Percentiles rank a stretch among this genome's conserved stretches.
phyloP scores from a whole-genome alignment of 768 basidiomycete genomes.

The Austroboletus eburneus region DNA sequence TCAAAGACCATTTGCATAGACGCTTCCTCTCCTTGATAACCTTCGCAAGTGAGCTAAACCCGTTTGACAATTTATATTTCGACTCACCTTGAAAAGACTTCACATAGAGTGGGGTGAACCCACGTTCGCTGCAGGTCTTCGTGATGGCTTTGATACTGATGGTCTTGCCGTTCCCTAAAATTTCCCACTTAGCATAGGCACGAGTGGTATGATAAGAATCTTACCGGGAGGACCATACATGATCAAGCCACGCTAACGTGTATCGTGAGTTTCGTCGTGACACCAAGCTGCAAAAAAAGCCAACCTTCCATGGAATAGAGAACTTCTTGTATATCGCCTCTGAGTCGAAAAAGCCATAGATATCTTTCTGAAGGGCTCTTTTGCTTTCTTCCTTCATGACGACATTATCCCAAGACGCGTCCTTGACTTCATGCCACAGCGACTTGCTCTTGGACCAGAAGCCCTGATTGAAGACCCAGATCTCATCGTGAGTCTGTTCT shows the following conservation, averaged over 20 bases:
- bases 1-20: constrained; percentile 65
- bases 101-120: constrained; percentile 72
- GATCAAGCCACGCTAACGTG: constrained; percentile 67
- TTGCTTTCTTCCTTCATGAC: constrained; percentile 72
- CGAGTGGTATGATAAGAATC: constrained; percentile 6
- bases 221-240: constrained; percentile 77
- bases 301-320: constrained; percentile 79
- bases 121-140: constrained; percentile 61
- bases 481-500: constrained; percentile 57
- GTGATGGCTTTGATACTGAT: constrained; percentile 81
- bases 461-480: constrained; percentile 74
- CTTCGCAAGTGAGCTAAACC: constrained; percentile 29
- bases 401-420: constrained; percentile 70
- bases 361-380: constrained; percentile 61
- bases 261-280: background rate
- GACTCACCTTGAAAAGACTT: constrained; percentile 69
- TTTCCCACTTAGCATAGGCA: background rate
- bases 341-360: constrained; percentile 77
- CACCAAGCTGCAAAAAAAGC: background rate
- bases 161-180: constrained; percentile 74
- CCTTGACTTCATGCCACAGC: constrained; percentile 61
- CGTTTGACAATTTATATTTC: background rate
- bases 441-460: constrained; percentile 59
- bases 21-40: constrained; percentile 57
- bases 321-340: constrained; percentile 69